Conservation (phyloP, 768 basidiomycete genomes). For the Mycena indigotica region DNA sequence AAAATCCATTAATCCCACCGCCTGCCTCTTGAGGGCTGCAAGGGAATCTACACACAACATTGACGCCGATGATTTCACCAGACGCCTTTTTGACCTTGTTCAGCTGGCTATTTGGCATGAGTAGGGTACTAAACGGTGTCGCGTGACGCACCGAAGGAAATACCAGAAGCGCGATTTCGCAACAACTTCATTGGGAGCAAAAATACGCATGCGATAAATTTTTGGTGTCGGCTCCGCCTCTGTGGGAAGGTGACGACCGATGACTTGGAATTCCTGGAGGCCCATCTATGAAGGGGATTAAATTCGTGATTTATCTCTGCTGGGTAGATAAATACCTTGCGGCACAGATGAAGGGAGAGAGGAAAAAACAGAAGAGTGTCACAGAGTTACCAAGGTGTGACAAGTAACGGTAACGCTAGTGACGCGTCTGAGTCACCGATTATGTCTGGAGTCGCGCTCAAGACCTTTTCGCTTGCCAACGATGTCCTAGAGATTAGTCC, state of each 20-base stretch:
- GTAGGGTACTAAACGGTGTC: not conserved
- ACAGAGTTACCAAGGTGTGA: too few relatives aligned
- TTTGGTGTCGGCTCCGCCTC: conserved; percentile 92
- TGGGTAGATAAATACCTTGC: conserved; percentile 9
- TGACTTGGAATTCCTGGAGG: conserved; percentile 92
- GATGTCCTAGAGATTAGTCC: conserved; percentile 69
- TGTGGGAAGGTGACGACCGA: conserved; percentile 96
- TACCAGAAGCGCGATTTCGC: conserved; percentile 99
- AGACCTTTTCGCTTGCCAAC: conserved; percentile 74
- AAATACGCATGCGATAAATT: conserved; percentile 99
- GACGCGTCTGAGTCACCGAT: not conserved
- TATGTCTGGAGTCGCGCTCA: conserved; percentile 54
- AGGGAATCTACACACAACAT: conserved; percentile 85
- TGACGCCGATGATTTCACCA: conserved; percentile 98
- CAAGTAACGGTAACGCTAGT: too few relatives aligned
- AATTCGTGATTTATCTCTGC: not conserved
- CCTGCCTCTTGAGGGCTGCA: conserved; percentile 87
- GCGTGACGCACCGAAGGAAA: conserved; percentile 78
- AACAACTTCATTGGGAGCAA: conserved; percentile 97
- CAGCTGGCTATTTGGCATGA: conserved; percentile 64
- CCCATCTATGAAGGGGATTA: conserved; percentile 63
- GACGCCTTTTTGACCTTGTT: conserved; percentile 99
- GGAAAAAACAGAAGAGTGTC: not conserved
- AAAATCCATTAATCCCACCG: conserved; percentile 60
- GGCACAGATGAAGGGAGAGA: too few relatives aligned